Base-by-base conservation (phyloP, 129 eudicot genomes). In the Gnaphalium uliginosum region DNA sequence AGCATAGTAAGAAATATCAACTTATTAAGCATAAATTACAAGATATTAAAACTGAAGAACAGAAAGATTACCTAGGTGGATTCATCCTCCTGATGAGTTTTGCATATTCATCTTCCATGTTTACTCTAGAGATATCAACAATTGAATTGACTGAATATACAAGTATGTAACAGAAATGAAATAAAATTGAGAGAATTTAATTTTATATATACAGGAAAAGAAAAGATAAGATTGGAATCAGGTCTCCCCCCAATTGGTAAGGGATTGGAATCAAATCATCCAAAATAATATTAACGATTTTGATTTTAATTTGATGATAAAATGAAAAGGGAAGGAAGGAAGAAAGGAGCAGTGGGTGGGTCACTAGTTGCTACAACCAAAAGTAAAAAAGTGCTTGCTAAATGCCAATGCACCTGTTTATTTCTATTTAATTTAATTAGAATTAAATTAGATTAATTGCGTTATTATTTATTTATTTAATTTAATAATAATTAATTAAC, bases 21-120 rank as follows among this genome's bases (percentile, higher is more conserved):
- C 27, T 54, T 24, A 80, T 11, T 9, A 76, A 53, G 35, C 66
- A 60, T 26, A 26, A 62, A 62, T 6, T 60, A 10, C 57, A 50
- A 66, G 17, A 70, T 46, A 10, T 37, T 17, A 29, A 3, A 43
- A 29, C 50, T 26, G 18, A 32, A 22, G 29, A 50, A 53, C 9
- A 53, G 37, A 4, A 5, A 30, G 23, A 60, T 18, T 73, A 88
- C 98, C 98, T 90, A 60, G 98, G 98, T 19, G 98, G 98, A 78
- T 93, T 90, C 87, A 93, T 86, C 82, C 98, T 82, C 78, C 91
- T 83, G 66, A 93, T 82, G 32, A 93, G 89, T 83, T 93, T 93
- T 11, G 91, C 96, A 76, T 84, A 90, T 76, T 90, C 98, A 66
- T 90, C 98, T 57, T 88, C 96, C 96, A 89, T 88, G 29, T 30